Percentiles rank a stretch among this genome's conserved stretches.
phyloP scores from a whole-genome alignment of 1,284 basidiomycete species.

The Naganishia liquefaciens region DNA sequence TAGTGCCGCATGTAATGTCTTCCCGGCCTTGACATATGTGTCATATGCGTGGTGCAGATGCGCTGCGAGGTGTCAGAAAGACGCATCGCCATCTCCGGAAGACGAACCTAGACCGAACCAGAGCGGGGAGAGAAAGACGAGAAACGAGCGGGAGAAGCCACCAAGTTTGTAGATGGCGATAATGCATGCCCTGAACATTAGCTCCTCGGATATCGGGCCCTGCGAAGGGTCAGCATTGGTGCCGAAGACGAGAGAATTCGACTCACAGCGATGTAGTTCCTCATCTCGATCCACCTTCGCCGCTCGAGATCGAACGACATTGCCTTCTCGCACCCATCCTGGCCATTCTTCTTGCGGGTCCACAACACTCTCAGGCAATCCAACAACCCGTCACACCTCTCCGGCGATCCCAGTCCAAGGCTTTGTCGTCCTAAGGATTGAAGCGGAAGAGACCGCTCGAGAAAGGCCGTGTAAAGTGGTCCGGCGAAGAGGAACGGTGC shows the following conservation, averaged over 20 bases:
- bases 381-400: constrained; percentile 57
- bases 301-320: constrained; percentile 8
- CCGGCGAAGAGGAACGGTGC: constrained; percentile 80
- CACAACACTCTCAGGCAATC: constrained; percentile 32
- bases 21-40: constrained; percentile 69
- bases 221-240: constrained; percentile 44
- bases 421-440: constrained; percentile 53
- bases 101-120: constrained; percentile 81
- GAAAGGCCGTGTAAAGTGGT: constrained; percentile 68
- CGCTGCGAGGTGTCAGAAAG: constrained; percentile 58
- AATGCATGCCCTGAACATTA: constrained; percentile 86
- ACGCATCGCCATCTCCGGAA: constrained; percentile 16
- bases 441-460: constrained; percentile 64
- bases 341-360: constrained; percentile 7
- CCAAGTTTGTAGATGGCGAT: constrained; percentile 71
- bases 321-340: neutral
- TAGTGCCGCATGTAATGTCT: constrained; percentile 63
- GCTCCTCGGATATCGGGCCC: constrained; percentile 89
- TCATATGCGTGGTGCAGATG: constrained; percentile 92
- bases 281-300: constrained; percentile 50
- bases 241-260: neutral
- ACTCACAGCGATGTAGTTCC: constrained; percentile 79
- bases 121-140: constrained; percentile 79
- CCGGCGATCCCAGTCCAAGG: constrained; percentile 40
- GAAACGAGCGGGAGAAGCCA: constrained; percentile 59